These are phyloP conservation scores for Daldinia eschscholtzii DNA, from an alignment of 2,329 filamentous ascomycete genomes.

Conservation along the genomic window DNA sequence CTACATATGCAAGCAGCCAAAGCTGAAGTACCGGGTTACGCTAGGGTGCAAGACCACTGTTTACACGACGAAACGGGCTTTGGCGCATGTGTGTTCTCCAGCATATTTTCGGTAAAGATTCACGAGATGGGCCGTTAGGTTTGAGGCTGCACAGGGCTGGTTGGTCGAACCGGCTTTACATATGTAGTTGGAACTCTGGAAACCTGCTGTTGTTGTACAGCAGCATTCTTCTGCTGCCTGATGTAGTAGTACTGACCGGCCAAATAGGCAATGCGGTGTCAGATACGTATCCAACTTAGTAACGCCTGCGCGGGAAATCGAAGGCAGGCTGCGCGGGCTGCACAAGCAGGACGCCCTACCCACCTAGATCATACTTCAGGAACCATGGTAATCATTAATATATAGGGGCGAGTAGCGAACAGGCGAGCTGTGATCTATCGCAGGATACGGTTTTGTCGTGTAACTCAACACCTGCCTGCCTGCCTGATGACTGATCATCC, in stretches of 20 bases:
- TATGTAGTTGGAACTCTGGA: conserved; percentile 35
- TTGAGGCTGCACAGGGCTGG: conserved; percentile 34
- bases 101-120: conserved; percentile 33
- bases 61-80: not conserved
- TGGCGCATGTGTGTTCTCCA: not conserved
- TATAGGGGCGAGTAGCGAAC: conserved; percentile 21
- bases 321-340: conserved; percentile 29
- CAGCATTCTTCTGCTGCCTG: conserved; percentile 32
- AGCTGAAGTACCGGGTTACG: not conserved
- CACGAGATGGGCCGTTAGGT: conserved; percentile 20
- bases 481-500: conserved; percentile 40
- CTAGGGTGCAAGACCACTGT: not conserved
- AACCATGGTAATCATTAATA: conserved; percentile 42
- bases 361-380: conserved; percentile 29
- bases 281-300: conserved; percentile 19
- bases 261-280: conserved; percentile 20
- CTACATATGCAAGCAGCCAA: not conserved
- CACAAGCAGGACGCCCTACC: conserved; percentile 26
- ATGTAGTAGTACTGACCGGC: conserved; percentile 28
- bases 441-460: conserved; percentile 25
- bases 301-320: conserved; percentile 18
- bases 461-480: conserved; percentile 26
- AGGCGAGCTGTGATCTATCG: conserved; percentile 29
- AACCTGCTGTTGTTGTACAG: conserved; percentile 35
- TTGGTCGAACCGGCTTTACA: conserved; percentile 24